These are phyloP conservation scores for Hanseniaspora clermontiae DNA, from an alignment of 805 yeast species.

Conservation along the genomic window DNA sequence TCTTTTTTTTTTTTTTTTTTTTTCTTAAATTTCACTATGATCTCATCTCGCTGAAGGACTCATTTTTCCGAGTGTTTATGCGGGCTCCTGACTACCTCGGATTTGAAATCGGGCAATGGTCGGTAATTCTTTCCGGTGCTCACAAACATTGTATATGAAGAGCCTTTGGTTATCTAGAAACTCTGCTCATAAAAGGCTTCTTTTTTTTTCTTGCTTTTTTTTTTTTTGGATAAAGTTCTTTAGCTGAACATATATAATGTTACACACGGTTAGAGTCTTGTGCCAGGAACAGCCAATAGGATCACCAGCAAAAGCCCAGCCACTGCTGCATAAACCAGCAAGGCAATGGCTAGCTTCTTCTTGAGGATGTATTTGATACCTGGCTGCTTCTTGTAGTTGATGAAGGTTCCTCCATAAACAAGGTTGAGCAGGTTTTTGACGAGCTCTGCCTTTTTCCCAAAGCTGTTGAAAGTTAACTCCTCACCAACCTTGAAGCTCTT, in stretches of 20 bases:
- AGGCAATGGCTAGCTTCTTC: not conserved
- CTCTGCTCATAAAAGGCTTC: too few species aligned
- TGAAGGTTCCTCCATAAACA: slow-evolving; percentile 8
- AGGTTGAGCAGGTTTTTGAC: not conserved
- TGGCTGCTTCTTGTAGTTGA: slow-evolving; percentile 9
- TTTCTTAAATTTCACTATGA: not conserved
- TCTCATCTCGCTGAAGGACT: not conserved
- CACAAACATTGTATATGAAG: too few species aligned
- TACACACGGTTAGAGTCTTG: not conserved
- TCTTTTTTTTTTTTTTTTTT: too few species aligned
- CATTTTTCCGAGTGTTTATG: not conserved
- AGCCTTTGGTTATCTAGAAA: too few species aligned
- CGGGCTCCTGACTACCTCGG: too few species aligned
- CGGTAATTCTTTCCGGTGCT: not conserved
- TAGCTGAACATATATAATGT: not conserved
- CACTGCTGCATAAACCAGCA: not conserved
- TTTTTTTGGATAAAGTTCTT: too few species aligned
- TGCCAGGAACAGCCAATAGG: slow-evolving; percentile 8
- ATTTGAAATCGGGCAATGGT: too few species aligned
- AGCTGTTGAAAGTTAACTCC: slow-evolving; percentile 9
- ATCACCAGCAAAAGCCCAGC: not conserved
- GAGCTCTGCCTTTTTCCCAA: slow-evolving; percentile 7
- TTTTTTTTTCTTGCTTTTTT: too few species aligned
- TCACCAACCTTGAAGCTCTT: slow-evolving; percentile 9
- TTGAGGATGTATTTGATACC: slow-evolving; percentile 8